Evolutionary conservation across 805 yeast species (phyloP).

Genomic region (Nakazawaea populi): DNA sequence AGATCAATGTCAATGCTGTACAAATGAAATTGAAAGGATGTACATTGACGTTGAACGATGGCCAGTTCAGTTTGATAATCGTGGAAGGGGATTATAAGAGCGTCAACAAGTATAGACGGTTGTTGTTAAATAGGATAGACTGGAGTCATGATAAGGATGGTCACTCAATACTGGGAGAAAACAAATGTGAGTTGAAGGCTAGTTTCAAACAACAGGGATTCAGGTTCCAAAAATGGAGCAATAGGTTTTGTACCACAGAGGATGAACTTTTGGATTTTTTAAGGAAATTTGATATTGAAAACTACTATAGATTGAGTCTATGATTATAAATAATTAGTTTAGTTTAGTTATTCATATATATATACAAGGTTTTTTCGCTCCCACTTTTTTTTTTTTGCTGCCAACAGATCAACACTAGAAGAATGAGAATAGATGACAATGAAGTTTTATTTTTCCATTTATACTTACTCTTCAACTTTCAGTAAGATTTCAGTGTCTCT

Average conservation of each 20-base stretch:
- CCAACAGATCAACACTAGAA: no score
- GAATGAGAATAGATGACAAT: no score
- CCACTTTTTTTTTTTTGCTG: no score
- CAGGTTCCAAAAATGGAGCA: slow-evolving; percentile 65
- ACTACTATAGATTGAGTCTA: slow-evolving; percentile 44
- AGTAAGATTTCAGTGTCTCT: slow-evolving; percentile 95
- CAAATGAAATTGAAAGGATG: slow-evolving; percentile 66
- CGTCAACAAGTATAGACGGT: slow-evolving; percentile 54
- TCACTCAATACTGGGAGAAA: slow-evolving; percentile 19
- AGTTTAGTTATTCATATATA: slow-evolving; percentile 1
- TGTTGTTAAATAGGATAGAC: slow-evolving; percentile 54
- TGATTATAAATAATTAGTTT: neutral
- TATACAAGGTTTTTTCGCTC: neutral
- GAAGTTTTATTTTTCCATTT: no score
- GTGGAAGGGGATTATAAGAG: slow-evolving; percentile 71
- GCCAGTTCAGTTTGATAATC: slow-evolving; percentile 48
- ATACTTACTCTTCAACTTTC: slow-evolving; percentile 60
- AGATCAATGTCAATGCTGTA: slow-evolving; percentile 75
- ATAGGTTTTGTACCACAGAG: slow-evolving; percentile 45
- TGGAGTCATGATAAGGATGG: slow-evolving; percentile 56
- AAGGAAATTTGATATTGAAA: slow-evolving; percentile 45
- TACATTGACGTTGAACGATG: slow-evolving; percentile 35
- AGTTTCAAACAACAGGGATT: slow-evolving; percentile 54
- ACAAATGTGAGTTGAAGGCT: slow-evolving; percentile 55
- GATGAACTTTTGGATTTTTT: slow-evolving; percentile 46